These are phyloP conservation scores for Thuja plicata DNA, from an alignment of 83 land plant species.

Conservation along the genomic window DNA sequence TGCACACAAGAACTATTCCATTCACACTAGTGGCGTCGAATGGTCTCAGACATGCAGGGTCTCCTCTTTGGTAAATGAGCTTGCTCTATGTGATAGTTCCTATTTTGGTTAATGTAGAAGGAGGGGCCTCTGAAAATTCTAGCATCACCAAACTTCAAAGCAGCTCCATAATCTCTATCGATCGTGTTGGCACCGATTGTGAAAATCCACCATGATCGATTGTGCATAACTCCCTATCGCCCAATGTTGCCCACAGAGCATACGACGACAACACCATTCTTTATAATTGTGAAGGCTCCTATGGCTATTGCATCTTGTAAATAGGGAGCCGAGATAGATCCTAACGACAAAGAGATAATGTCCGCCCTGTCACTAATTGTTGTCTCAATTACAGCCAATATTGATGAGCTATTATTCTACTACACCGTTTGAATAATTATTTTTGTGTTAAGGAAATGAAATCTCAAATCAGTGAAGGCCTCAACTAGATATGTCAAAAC, in stretches of 20 bases:
- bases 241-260: not conserved
- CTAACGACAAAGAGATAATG: not conserved
- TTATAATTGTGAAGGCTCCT: not conserved
- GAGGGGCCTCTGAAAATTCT: not conserved
- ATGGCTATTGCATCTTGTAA: not conserved
- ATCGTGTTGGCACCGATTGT: no score
- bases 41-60: not conserved
- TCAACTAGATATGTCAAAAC: no score
- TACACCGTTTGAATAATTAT: no score
- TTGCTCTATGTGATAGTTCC: not conserved
- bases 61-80: not conserved
- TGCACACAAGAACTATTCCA: not conserved
- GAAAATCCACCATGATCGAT: no score
- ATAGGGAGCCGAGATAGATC: not conserved
- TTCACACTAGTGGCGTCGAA: not conserved
- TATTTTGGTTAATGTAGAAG: not conserved
- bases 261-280: not conserved
- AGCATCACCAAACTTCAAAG: no score
- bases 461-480: no score
- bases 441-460: no score
- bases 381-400: not conserved
- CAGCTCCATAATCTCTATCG: no score
- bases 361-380: not conserved
- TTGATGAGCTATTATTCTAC: no score
- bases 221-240: not conserved